Base-by-base conservation (phyloP, 177 flowering plant genomes). In the Vitis hybrid region DNA sequence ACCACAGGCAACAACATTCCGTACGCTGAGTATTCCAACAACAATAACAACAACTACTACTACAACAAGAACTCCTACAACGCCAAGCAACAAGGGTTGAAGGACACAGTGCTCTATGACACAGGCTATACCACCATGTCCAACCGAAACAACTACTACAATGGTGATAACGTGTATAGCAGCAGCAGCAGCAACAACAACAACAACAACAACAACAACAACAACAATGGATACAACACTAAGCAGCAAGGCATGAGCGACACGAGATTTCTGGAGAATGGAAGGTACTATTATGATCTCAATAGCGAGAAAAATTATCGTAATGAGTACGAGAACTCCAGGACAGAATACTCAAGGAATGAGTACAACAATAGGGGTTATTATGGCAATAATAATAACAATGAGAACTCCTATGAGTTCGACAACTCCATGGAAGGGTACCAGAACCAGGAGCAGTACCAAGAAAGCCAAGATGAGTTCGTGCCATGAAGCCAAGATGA, bases 181-280 rank as follows among this genome's bases (percentile, higher is more conserved):
- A 48, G 45, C 53, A 60, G 59, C 15, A 3, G 45, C 53, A 59
- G 49, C 18, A 18, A 18, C 18, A 18, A 18, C 19, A 19, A 19
- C 19, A 19, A 19, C 19, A 19, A 19, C 19, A 19, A 19, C 15
- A 3, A 45, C 10, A 49, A 19, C 60, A 51, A 52, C 60, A 64
- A 50, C 14, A n/a, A 50, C n/a, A 57, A 67, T 22, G 64, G 49
- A 19, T 19, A 49, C 60, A 50, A 39, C 48, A 52, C 15, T 10
- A 2, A 62, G 62, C 64, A 58, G 60, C 72, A 79, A 55, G 79
- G 79, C 51, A 76, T 76, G 79, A 74, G 79, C 59, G 79, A 79
- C 65, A 79, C 82, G 6, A 73, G 82, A 64, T 71, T 66, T 33
- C 3, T 74, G 71, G 79, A 60, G 48, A 69, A 69, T 18, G 83